phyloP scores from a whole-genome alignment of 1,284 basidiomycete species.

The Agaricales sp. region DNA sequence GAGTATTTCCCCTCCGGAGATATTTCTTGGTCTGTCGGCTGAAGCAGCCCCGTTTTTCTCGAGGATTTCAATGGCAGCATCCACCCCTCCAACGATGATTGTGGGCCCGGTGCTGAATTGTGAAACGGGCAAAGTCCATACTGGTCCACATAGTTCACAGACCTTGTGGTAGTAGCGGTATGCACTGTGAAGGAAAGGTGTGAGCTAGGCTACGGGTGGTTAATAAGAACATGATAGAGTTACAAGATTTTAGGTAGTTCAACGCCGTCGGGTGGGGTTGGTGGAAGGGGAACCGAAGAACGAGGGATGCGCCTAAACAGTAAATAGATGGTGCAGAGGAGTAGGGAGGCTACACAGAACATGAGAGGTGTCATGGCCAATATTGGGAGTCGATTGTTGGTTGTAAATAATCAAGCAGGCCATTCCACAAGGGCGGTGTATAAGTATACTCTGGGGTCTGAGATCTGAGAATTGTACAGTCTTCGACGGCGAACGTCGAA shows the following conservation, averaged over 20 bases:
- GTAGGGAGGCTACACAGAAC: not conserved
- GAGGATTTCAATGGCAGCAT: conserved; percentile 19
- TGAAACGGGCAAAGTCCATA: not conserved
- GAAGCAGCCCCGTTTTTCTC: conserved; percentile 22
- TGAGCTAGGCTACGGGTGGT: not conserved
- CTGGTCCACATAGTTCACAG: not conserved
- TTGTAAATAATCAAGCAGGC: too few species aligned
- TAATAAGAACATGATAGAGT: too few species aligned
- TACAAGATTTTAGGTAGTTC: not conserved
- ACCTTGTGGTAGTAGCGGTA: not conserved
- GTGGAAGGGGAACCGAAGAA: not conserved
- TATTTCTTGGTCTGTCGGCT: conserved; percentile 20
- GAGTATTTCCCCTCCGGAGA: conserved; percentile 18
- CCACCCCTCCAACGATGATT: not conserved
- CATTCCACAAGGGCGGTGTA: too few species aligned
- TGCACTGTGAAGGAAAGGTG: not conserved
- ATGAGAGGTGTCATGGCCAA: not conserved
- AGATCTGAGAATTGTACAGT: too few species aligned
- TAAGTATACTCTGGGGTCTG: too few species aligned
- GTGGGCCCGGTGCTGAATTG: not conserved
- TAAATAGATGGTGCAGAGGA: not conserved
- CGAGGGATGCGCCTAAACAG: not conserved
- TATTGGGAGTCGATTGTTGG: too few species aligned
- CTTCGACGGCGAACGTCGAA: too few species aligned
- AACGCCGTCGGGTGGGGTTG: not conserved